Evolutionary conservation across 1,284 basidiomycete species (phyloP).

Genomic region (Wolfiporia cocos): DNA sequence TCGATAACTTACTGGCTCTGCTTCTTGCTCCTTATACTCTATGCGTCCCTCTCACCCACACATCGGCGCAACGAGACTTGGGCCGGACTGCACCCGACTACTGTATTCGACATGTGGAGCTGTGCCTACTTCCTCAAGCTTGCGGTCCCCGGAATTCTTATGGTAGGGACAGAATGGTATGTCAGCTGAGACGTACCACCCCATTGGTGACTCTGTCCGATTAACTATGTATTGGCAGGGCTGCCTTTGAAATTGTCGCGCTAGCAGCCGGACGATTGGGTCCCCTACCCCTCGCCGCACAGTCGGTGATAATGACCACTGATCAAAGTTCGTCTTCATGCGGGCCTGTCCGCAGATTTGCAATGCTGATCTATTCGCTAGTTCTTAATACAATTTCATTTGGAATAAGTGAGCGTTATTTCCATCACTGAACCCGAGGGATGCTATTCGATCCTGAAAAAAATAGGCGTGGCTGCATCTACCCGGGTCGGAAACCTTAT

Average conservation of each 20-base stretch:
- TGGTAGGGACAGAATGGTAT: slow-evolving; percentile 77
- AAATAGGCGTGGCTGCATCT: slow-evolving; percentile 56
- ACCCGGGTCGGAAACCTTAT: slow-evolving; percentile 71
- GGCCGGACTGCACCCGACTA: slow-evolving; percentile 47
- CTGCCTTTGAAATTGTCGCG: slow-evolving; percentile 76
- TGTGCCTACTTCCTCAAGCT: slow-evolving; percentile 54
- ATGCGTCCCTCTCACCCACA: slow-evolving; percentile 41
- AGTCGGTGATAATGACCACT: slow-evolving; percentile 79
- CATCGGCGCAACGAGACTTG: slow-evolving; percentile 56
- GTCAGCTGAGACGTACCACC: slow-evolving; percentile 7
- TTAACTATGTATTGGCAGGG: slow-evolving; percentile 43
- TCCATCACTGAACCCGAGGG: not conserved
- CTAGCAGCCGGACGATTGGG: slow-evolving; percentile 69
- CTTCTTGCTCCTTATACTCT: slow-evolving; percentile 46
- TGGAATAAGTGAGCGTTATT: slow-evolving; percentile 42
- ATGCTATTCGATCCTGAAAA: not conserved
- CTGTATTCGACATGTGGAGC: slow-evolving; percentile 41
- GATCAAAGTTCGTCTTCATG: slow-evolving; percentile 55
- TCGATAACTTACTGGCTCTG: slow-evolving; percentile 67
- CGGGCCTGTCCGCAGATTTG: slow-evolving; percentile 6
- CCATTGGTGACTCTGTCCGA: not conserved
- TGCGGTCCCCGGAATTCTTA: slow-evolving; percentile 67
- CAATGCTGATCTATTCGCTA: slow-evolving; percentile 17
- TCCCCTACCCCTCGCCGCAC: slow-evolving; percentile 58
- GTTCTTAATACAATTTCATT: slow-evolving; percentile 65